Evolutionary conservation across 2,329 filamentous ascomycete genomes (phyloP), one percentile per base, ranked within the genome.

Genomic region (Pestalotiopsis sp.): DNA sequence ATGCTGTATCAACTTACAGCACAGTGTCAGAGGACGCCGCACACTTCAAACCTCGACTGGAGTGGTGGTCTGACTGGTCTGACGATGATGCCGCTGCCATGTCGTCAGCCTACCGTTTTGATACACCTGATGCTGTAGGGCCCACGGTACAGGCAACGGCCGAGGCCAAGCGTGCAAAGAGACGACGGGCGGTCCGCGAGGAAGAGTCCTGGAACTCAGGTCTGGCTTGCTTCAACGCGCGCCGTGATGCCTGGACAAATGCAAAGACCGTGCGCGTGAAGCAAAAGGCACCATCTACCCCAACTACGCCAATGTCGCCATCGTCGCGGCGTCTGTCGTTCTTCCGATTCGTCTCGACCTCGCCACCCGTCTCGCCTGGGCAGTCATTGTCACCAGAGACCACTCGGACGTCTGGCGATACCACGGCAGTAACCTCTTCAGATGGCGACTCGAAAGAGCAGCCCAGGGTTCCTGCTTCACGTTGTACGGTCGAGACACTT

Each of bases 161-260:
- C 3, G 76, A 84, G 4, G 84, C 86, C 59, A 85, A 86, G 68
- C 86, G 85, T 69, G 84, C 88, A 45, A 86, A 85, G 70, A 84
- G 88, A 57, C 84, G 90, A 67, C 87, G 84, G 73, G 86, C 84
- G 63, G 77, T 88, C 64, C 86, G 88, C 70, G 88, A 90, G 67
- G 91, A 93, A 81, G 87, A 90, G 81, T 79, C 83, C 38, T 97
- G 92, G 91, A 98, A 98, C 75, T 85, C 91, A 49, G 95, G 95
- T 0, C 79, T 98, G 68, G 87, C 90, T n/a, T 92, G 92, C 77
- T 98, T 93, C 80, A 88, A 91, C 69, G 88, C 91, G 38, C 86
- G 93, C 69, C 87, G 95, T 63, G 90, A 97, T 80, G 90, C 90
- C 6, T 98, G 95, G 95, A 95, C 94, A 1, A 91, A 92, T 39